Conservation (phyloP, 257 asterid species). For the Voacanga thouarsii region DNA sequence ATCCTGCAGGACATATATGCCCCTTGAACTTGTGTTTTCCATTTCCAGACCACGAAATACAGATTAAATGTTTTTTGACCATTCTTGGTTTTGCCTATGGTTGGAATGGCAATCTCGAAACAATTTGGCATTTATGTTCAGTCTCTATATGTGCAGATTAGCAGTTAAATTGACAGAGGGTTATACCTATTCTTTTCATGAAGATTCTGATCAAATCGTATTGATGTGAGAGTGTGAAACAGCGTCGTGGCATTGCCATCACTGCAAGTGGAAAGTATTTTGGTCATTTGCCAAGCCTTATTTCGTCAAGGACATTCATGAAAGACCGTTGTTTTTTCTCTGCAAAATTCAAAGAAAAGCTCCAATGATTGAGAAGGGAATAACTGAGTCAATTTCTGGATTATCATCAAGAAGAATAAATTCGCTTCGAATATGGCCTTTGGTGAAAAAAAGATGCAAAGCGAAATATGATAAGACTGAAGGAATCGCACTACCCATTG, state of each 20-base stretch:
- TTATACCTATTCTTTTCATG: too few relatives aligned
- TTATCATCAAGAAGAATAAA: conserved; percentile 7
- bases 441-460: background rate
- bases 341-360: background rate
- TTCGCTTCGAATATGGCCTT: background rate
- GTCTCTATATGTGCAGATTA: too few relatives aligned
- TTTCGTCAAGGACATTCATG: conserved; percentile 1
- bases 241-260: too few relatives aligned
- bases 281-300: background rate
- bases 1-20: background rate
- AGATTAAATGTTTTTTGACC: background rate
- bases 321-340: background rate
- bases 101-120: too few relatives aligned
- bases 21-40: background rate
- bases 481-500: background rate
- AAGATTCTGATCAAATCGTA: too few relatives aligned
- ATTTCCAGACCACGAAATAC: background rate
- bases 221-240: too few relatives aligned
- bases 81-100: too few relatives aligned
- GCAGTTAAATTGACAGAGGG: too few relatives aligned
- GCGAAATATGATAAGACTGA: background rate
- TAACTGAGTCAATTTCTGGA: background rate
- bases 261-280: background rate
- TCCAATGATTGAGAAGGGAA: background rate
- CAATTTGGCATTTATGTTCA: too few relatives aligned